These are phyloP conservation scores for Gossypium arboreum DNA, from an alignment of 345 rosid species.

Conservation along the genomic window DNA sequence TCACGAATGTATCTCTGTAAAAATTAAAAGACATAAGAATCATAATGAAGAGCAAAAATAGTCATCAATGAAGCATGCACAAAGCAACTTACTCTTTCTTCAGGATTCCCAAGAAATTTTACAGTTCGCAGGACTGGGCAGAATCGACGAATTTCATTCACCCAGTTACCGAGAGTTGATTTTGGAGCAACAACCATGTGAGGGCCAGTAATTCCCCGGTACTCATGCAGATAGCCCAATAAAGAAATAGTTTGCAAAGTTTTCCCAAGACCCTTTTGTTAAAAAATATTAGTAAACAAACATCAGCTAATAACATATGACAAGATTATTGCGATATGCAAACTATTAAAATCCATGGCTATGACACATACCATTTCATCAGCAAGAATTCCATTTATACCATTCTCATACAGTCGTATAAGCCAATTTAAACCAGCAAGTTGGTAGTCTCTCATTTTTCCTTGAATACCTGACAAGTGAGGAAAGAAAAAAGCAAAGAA, in stretches of 20 bases:
- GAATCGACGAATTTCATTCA: slow-evolving; percentile 96
- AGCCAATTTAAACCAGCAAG: slow-evolving; percentile 98
- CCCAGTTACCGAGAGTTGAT: slow-evolving; percentile 99
- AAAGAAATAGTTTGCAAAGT: slow-evolving; percentile 95
- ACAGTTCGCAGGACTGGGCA: slow-evolving; percentile 88
- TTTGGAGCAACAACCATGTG: slow-evolving; percentile 99
- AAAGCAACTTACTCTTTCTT: slow-evolving; percentile 69
- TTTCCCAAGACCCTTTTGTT: slow-evolving; percentile 80
- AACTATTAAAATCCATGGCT: slow-evolving; percentile 7
- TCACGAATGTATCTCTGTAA: slow-evolving; percentile 89
- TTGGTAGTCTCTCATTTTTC: slow-evolving; percentile 97
- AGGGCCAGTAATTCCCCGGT: slow-evolving; percentile 94
- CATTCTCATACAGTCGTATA: slow-evolving; percentile 91
- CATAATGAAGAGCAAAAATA: background rate
- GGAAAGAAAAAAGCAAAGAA: background rate
- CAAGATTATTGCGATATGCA: background rate
- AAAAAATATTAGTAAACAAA: slow-evolving; percentile 6
- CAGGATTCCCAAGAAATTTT: slow-evolving; percentile 97
- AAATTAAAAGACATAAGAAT: background rate
- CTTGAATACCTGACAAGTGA: slow-evolving; percentile 67
- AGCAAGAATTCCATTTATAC: slow-evolving; percentile 94
- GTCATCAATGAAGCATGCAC: background rate
- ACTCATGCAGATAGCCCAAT: slow-evolving; percentile 91
- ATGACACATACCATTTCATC: slow-evolving; percentile 76
- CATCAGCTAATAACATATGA: background rate